A percentile compares a stretch with the other conserved stretches of the same genome.
phyloP scores from a whole-genome alignment of 2,329 filamentous ascomycete species.

The Claviceps paspali region DNA sequence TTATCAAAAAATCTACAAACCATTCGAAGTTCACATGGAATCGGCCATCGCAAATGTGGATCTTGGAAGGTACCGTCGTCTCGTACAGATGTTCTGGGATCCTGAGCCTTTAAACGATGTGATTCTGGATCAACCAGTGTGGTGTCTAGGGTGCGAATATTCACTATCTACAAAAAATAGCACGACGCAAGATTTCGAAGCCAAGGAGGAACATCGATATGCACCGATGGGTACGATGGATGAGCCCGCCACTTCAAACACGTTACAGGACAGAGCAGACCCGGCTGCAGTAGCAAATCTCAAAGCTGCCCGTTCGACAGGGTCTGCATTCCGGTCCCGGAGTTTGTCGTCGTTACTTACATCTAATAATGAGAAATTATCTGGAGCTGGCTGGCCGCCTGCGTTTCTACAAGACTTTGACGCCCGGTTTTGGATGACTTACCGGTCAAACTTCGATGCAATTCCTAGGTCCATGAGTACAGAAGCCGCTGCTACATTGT shows the following conservation, averaged over 20 bases:
- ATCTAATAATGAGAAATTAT: constrained; percentile 28
- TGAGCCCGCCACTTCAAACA: neutral
- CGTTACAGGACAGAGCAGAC: neutral
- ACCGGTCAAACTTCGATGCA: constrained; percentile 69
- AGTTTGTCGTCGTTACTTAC: constrained; percentile 37
- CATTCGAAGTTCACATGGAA: constrained; percentile 15
- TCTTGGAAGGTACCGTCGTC: constrained; percentile 58
- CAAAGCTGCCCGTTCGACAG: constrained; percentile 22
- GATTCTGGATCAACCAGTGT: constrained; percentile 52
- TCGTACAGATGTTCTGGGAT: constrained; percentile 88
- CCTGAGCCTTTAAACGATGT: constrained; percentile 73
- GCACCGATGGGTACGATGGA: neutral
- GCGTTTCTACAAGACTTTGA: constrained; percentile 87
- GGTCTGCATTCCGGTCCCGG: constrained; percentile 32
- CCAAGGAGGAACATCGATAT: neutral
- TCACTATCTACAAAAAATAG: constrained; percentile 18
- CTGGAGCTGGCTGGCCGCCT: constrained; percentile 62
- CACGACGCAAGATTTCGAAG: neutral
- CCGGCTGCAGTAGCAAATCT: constrained; percentile 1
- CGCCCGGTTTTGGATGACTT: constrained; percentile 90
- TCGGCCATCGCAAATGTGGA: constrained; percentile 43
- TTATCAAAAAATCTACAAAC: neutral
- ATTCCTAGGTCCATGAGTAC: constrained; percentile 70
- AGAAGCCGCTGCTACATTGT: constrained; percentile 55
- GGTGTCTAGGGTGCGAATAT: constrained; percentile 57